Percentiles rank a stretch among this genome's conserved stretches.
Evolutionary conservation across 495 filamentous ascomycete genomes (phyloP).

Genomic region (Penicillium roqueforti): DNA sequence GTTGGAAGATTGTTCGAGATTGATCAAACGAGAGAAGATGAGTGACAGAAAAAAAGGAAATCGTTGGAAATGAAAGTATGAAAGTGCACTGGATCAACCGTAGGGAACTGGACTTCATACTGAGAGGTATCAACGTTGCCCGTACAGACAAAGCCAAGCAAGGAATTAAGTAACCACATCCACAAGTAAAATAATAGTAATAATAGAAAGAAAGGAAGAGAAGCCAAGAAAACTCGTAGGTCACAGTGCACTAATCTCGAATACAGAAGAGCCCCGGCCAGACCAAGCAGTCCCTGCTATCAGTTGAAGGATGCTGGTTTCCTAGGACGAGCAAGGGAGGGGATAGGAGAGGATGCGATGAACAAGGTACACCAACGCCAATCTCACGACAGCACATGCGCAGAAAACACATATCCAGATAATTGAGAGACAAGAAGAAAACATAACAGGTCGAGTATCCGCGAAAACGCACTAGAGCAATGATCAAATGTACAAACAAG

Average conservation of each 20-base stretch:
- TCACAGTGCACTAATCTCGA: conserved; percentile 36
- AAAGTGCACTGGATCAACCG: conserved; percentile 9
- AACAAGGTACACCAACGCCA: conserved; percentile 42
- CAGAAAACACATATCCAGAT: conserved; percentile 32
- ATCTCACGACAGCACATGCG: conserved; percentile 30
- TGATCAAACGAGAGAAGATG: conserved; percentile 11
- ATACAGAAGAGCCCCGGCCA: conserved; percentile 24
- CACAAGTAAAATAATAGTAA: conserved; percentile 33
- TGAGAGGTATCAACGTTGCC: conserved; percentile 10
- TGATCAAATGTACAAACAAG: conserved; percentile 46
- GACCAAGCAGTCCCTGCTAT: conserved; percentile 7
- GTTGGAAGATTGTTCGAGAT: conserved; percentile 10
- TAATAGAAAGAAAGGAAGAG: conserved; percentile 28
- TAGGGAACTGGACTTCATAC: conserved; percentile 11
- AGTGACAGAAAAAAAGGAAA: conserved; percentile 5
- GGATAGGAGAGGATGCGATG: conserved; percentile 30
- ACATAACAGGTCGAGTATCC: conserved; percentile 23
- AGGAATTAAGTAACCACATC: conserved; percentile 34
- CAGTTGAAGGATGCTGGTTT: conserved; percentile 6
- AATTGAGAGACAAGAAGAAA: conserved; percentile 20
- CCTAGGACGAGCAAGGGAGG: conserved; percentile 16
- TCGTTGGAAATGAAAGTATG: conserved; percentile 4
- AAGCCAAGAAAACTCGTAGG: conserved; percentile 32
- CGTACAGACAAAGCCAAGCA: conserved; percentile 13
- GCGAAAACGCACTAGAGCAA: conserved; percentile 23